Evolutionary conservation across 768 basidiomycete genomes (phyloP).

Genomic region (Tricholoma bakamatsutake): DNA sequence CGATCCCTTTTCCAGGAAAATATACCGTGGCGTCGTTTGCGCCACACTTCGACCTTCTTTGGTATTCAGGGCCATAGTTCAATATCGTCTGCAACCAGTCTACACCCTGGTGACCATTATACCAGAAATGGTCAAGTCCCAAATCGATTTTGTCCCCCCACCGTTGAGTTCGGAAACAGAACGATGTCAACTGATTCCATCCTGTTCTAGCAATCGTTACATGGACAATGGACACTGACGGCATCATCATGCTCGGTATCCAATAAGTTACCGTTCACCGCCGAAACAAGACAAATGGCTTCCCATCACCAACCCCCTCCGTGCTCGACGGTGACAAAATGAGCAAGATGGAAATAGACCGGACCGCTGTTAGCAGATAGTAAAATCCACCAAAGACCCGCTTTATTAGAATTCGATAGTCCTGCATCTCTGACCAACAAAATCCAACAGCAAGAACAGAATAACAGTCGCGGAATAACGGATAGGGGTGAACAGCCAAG

Average conservation of each 20-base stretch:
- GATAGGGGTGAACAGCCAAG: background rate
- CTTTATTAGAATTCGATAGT: background rate
- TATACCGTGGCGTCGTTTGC: background rate
- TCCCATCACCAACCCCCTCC: constrained; percentile 1
- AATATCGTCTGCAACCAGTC: no score
- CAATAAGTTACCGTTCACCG: background rate
- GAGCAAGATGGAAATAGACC: background rate
- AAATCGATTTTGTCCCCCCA: background rate
- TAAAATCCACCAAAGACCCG: background rate
- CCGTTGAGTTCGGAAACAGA: background rate
- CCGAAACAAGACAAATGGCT: constrained; percentile 3
- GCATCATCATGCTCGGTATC: background rate
- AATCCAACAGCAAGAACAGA: background rate
- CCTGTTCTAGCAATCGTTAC: background rate
- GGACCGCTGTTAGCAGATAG: background rate
- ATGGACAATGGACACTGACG: background rate
- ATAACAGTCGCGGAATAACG: background rate
- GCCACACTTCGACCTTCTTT: background rate
- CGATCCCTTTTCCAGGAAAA: background rate
- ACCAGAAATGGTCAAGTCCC: background rate
- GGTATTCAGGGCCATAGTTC: no score
- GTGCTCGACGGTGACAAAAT: constrained; percentile 7
- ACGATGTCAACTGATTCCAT: constrained; percentile 2
- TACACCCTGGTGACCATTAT: background rate
- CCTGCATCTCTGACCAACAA: background rate